These are phyloP conservation scores for Claviceps purpurea DNA, from an alignment of 2,329 filamentous ascomycete species.

Conservation along the genomic window DNA sequence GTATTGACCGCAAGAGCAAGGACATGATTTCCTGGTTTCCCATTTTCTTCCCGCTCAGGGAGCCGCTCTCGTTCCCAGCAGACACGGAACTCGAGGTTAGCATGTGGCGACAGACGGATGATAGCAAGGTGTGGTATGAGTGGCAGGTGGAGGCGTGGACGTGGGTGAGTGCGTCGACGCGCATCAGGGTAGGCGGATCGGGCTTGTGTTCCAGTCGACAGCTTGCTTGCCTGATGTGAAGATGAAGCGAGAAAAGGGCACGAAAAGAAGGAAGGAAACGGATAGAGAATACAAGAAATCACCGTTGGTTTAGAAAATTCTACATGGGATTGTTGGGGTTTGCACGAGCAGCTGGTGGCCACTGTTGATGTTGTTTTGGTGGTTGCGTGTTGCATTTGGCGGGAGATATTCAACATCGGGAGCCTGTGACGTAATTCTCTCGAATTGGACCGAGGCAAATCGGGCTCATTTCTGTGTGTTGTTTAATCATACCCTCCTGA, in stretches of 20 bases:
- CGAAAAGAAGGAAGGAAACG: not conserved
- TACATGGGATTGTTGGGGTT: too few relatives aligned
- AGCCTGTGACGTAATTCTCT: too few relatives aligned
- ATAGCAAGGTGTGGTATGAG: conserved; percentile 96
- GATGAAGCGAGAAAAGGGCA: not conserved
- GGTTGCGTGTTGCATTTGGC: too few relatives aligned
- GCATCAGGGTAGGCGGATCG: conserved; percentile 52
- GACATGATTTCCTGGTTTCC: conserved; percentile 99
- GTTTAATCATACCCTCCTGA: too few relatives aligned
- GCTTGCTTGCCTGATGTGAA: conserved; percentile 59
- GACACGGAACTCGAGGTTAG: conserved; percentile 76
- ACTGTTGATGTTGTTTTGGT: too few relatives aligned
- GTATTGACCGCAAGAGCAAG: conserved; percentile 82
- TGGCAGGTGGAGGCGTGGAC: conserved; percentile 85
- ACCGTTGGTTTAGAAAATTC: not conserved
- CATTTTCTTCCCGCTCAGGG: conserved; percentile 94
- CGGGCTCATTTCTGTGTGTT: too few relatives aligned
- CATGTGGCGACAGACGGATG: conserved; percentile 94
- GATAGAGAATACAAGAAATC: not conserved
- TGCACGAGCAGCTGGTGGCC: too few relatives aligned
- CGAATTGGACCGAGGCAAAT: too few relatives aligned
- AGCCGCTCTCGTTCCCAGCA: conserved; percentile 73
- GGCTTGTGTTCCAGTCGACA: conserved; percentile 57
- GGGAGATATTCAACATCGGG: too few relatives aligned
- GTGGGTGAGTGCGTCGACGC: conserved; percentile 43